Conservation (phyloP, 2,329 filamentous ascomycete species). For the Exserohilum rostratum region DNA sequence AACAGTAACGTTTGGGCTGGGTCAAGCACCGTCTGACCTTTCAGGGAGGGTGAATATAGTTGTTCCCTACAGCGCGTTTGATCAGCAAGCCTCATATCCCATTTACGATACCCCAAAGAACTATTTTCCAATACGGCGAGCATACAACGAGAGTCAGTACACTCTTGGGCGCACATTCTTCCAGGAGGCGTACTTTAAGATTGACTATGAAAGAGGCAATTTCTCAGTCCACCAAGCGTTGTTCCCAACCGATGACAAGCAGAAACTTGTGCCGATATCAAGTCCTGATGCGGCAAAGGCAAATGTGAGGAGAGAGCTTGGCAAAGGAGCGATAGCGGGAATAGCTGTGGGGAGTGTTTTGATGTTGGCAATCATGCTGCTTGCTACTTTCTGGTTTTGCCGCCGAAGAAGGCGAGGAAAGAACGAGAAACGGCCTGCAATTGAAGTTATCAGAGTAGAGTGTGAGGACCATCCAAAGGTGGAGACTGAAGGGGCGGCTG, state of each 20-base stretch:
- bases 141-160: slow-evolving; percentile 60
- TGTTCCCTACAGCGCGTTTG: slow-evolving; percentile 55
- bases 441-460: not conserved
- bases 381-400: not conserved
- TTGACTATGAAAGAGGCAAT: slow-evolving; percentile 51
- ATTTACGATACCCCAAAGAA: slow-evolving; percentile 64
- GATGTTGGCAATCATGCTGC: not conserved
- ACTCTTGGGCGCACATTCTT: slow-evolving; percentile 70
- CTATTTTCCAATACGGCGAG: slow-evolving; percentile 69
- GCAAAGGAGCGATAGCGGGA: not conserved
- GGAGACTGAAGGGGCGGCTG: slow-evolving; percentile 10
- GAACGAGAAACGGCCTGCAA: not conserved
- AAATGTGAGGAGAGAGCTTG: too few species aligned
- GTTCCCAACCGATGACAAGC: not conserved
- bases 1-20: not conserved
- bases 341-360: not conserved
- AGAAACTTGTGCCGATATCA: not conserved
- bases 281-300: not conserved
- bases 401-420: not conserved
- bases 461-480: slow-evolving; percentile 6
- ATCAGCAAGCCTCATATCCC: slow-evolving; percentile 54
- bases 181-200: slow-evolving; percentile 64
- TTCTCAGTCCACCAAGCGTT: slow-evolving; percentile 34
- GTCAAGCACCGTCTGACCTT: not conserved
- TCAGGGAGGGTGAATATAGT: not conserved